Base-by-base conservation (phyloP, 2,329 filamentous ascomycete genomes). In the Colletotrichum sp. region DNA sequence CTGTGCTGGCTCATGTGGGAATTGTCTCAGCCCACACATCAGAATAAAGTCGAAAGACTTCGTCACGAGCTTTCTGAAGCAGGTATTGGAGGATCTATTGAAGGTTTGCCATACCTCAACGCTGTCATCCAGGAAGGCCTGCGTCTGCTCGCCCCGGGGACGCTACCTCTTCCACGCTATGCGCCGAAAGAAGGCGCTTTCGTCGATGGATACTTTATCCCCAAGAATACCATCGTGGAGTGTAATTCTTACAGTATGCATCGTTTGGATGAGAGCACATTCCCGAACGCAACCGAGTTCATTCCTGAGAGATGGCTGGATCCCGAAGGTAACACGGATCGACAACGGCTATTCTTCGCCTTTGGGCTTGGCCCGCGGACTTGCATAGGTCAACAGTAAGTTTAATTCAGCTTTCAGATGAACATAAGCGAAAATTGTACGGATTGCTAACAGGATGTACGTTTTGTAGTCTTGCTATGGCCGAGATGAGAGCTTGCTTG, bases 1-100 rank as follows among this genome's bases (percentile, higher is more conserved):
- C 65, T 68, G 18, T 68, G 65, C 36, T 68, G 65, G 65, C 43
- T 68, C 24, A 68, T 68, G 43, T 68, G 65, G 65, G 65, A 68
- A 30, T 30, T 68, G 18, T 68, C 48, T 7, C 65, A 68, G 12
- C 48, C 48, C 8, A 32, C 26, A 43, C 30, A 57, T 15, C 48
- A 58, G 2, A 15, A 3, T 3, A 57, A 68, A 21, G 48, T 58
- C 21, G 2, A 26, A 21, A 57, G 4, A 9, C 24, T 57, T 5
- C 52, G 26, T 9, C 3, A 55, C 10, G 21, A 55, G 15, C 21
- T 55, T 8, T 2, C 7, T 26, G 24, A 26, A 13, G 6, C 21
- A 16, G 21, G 24, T 5, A 13, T 9, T 16, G 52, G 21, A 57
- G 4, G 24, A 5, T 4, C n/a, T 21, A 5, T 57, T 21, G 21